Conservation (phyloP, 148 eudicot genomes). For the Vaccinium darrowii region DNA sequence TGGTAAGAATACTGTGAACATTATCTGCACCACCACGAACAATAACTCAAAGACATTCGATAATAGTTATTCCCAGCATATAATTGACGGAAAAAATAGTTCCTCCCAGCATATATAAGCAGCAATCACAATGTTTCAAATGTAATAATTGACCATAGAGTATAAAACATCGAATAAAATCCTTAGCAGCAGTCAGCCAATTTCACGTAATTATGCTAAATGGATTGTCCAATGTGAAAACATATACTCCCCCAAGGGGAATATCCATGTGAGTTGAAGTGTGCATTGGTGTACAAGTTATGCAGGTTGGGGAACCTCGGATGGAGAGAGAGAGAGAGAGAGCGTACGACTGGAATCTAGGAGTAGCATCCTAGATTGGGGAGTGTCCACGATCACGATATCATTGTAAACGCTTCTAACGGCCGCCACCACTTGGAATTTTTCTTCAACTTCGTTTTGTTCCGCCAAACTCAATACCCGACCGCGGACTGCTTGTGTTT, state of each 20-base stretch:
- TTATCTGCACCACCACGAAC: conserved; percentile 44
- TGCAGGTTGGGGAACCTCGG: neutral
- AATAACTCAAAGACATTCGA: conserved; percentile 1
- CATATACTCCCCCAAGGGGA: neutral
- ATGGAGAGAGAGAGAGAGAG: conserved; percentile 2
- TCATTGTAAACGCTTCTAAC: conserved; percentile 51
- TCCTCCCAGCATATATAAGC: neutral
- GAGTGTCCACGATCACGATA: conserved; percentile 63
- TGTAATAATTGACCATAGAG: neutral
- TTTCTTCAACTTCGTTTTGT: conserved; percentile 29
- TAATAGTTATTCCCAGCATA: neutral
- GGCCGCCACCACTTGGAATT: conserved; percentile 48
- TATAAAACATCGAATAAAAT: neutral
- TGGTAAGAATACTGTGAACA: conserved; percentile 69
- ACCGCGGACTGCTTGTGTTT: neutral
- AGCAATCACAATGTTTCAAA: neutral
- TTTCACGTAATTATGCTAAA: neutral
- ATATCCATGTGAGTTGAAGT: neutral
- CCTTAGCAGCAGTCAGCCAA: neutral
- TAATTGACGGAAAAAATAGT: neutral
- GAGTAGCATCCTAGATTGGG: conserved; percentile 49
- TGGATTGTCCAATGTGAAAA: neutral
- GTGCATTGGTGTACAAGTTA: neutral
- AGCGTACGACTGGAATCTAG: conserved; percentile 64
- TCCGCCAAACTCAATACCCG: neutral